phyloP scores from a whole-genome alignment of 257 asterid genomes.

The Orobanche coerulescens region DNA sequence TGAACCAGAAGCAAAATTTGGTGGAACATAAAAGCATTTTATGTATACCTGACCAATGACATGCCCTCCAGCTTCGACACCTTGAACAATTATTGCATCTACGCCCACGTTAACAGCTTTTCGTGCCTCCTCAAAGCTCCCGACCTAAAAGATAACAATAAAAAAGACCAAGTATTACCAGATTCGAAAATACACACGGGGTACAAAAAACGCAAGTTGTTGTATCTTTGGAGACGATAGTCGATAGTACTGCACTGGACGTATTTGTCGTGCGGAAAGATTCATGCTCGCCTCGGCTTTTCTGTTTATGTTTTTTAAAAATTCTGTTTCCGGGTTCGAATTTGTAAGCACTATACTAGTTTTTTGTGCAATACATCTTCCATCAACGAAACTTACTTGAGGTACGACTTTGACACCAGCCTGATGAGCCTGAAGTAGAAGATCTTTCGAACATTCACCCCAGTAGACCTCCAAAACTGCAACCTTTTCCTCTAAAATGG shows the following conservation, averaged over 20 bases:
- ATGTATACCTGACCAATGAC: conserved; percentile 65
- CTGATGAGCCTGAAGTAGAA: conserved; percentile 65
- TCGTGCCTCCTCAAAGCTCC: conserved; percentile 72
- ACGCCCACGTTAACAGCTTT: conserved; percentile 61
- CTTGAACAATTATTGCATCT: conserved; percentile 87
- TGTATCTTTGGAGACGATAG: too few species aligned
- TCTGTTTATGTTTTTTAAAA: too few species aligned
- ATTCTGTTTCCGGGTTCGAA: too few species aligned
- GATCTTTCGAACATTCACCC: conserved; percentile 68
- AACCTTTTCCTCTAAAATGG: conserved; percentile 74
- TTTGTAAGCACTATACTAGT: too few species aligned
- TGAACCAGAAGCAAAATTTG: background rate
- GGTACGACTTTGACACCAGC: conserved; percentile 77
- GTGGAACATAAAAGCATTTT: background rate
- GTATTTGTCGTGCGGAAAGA: too few species aligned
- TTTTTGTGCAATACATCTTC: too few species aligned
- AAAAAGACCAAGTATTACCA: too few species aligned
- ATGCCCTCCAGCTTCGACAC: conserved; percentile 92
- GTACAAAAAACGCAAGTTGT: too few species aligned
- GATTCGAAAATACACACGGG: too few species aligned
- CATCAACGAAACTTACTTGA: conserved; percentile 65
- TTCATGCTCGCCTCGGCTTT: too few species aligned
- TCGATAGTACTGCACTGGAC: too few species aligned
- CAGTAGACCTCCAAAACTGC: conserved; percentile 78
- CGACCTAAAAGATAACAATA: conserved; percentile 39